Evolutionary conservation across 2,329 filamentous ascomycete species (phyloP).

Genomic region (Drechslera avenae): DNA sequence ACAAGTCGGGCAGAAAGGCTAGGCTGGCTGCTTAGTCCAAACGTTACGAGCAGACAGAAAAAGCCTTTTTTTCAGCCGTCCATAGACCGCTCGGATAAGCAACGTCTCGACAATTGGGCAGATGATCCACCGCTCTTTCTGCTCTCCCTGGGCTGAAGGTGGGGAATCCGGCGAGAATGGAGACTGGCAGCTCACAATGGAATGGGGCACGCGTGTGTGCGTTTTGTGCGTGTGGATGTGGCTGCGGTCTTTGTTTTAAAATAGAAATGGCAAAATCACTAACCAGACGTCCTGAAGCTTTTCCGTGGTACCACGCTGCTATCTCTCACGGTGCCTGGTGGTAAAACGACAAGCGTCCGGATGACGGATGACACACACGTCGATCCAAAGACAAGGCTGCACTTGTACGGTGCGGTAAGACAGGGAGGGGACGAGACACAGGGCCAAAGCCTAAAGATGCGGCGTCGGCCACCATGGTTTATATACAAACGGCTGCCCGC

Average conservation of each 20-base stretch:
- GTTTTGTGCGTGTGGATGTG: too few relatives aligned
- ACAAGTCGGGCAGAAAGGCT: constrained; percentile 1
- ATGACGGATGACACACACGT: too few relatives aligned
- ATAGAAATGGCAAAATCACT: neutral
- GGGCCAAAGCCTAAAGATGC: neutral
- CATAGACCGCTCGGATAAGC: constrained; percentile 11
- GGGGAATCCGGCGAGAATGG: neutral
- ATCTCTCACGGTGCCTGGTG: constrained; percentile 14
- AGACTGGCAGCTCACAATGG: too few relatives aligned
- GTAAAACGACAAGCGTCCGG: constrained; percentile 16
- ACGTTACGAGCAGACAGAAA: neutral
- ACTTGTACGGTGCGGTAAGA: neutral
- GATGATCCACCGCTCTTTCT: constrained; percentile 35
- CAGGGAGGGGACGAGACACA: neutral
- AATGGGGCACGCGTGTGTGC: too few relatives aligned
- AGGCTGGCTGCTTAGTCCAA: constrained; percentile 5
- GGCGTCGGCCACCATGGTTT: neutral
- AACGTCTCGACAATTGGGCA: constrained; percentile 38
- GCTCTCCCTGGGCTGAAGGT: constrained; percentile 9
- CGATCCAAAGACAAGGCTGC: too few relatives aligned
- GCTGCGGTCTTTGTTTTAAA: too few relatives aligned
- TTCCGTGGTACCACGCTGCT: constrained; percentile 24
- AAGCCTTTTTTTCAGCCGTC: neutral
- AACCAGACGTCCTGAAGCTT: neutral
- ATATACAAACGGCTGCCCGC: neutral